phyloP scores from a whole-genome alignment of 352 stramenopile species.

The Pythium scleroteichum region DNA sequence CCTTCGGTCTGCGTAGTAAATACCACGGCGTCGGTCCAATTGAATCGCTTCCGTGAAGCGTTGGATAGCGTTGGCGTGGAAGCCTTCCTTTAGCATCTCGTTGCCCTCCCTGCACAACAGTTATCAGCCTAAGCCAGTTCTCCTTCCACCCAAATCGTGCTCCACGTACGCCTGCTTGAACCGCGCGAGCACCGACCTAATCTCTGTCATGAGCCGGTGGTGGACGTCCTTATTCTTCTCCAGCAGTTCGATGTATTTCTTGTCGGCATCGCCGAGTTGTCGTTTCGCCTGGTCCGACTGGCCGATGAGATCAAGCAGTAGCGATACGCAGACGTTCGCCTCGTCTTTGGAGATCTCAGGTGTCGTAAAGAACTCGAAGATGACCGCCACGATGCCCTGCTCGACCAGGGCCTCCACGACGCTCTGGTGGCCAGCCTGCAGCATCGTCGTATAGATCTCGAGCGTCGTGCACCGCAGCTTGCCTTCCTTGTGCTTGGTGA shows the following conservation, averaged over 20 bases:
- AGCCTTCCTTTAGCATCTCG: constrained; percentile 86
- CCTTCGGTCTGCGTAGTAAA: constrained; percentile 93
- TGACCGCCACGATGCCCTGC: constrained; percentile 14
- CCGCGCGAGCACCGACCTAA: constrained; percentile 31
- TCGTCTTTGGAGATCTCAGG: neutral
- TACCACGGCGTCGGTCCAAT: constrained; percentile 84
- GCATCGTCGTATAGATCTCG: constrained; percentile 22
- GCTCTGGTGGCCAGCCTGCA: constrained; percentile 1
- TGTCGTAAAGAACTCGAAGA: constrained; percentile 13
- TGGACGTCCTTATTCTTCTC: constrained; percentile 20
- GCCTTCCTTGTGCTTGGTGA: constrained; percentile 5
- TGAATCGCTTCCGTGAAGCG: constrained; percentile 93
- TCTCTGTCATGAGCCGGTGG: constrained; percentile 21
- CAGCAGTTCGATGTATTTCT: constrained; percentile 15
- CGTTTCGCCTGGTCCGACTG: constrained; percentile 23
- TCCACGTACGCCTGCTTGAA: constrained; percentile 30
- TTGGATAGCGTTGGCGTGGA: constrained; percentile 88
- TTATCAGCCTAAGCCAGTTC: no score
- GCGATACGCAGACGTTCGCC: constrained; percentile 9
- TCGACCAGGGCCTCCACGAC: constrained; percentile 21
- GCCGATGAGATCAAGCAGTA: constrained; percentile 26
- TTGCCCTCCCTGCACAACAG: constrained; percentile 81
- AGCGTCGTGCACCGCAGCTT: constrained; percentile 7
- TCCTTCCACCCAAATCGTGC: no score
- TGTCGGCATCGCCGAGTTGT: constrained; percentile 10